Base-by-base conservation (phyloP, 225 moss, liverwort and hornwort genomes). In the Bryum argenteum region DNA sequence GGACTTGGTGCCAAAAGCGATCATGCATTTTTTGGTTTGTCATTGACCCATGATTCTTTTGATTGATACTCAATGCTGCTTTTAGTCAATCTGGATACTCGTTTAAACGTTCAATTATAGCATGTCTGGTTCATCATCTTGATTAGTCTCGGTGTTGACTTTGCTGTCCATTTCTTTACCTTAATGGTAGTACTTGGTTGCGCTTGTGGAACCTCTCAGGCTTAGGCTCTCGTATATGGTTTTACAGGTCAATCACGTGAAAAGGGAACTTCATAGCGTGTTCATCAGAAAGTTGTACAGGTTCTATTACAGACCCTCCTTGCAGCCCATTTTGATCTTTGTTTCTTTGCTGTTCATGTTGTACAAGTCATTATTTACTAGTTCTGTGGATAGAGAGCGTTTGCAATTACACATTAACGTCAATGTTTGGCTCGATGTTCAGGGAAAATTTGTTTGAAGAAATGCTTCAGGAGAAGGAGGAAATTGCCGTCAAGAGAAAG, bases 241-340 rank as follows among this genome's bases (percentile, higher is more conserved):
- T 17, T 66, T 24, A 58, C 67, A 96, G 96, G 96, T 97, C 43
- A 97, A 94, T 77, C 97, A 97, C 73, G 97, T 92, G 48, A 98
- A 92, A 71, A 90, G 97, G 63, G 97, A 98, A 75, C 82, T 98
- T 38, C 97, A 98, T 67, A 94, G 94, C 71, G 80, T 98, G 3
- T 98, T 98, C 69, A 98, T 98, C 89, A 84, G 94, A 64, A 98
- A 94, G 81, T 54, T 98, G 82, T 98, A 94, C 89, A 94, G 96
- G 96, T 93, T 50, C 55, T 20, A 57, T 48, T 52, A 45, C 28
- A 24, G 58, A 63, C 52, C 10, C 3, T 62, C 63, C 48, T 38
- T 70, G 3, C 41, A 45, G 57, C 28, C 61, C 58, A 24, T 28
- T 78, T 66, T 12, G 11, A 45, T 61, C 45, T 58, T 11, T 59